Evolutionary conservation across 2,329 filamentous ascomycete genomes (phyloP), one percentile per base, ranked within the genome.

Genomic region (Chaetomiaceae sp.): DNA sequence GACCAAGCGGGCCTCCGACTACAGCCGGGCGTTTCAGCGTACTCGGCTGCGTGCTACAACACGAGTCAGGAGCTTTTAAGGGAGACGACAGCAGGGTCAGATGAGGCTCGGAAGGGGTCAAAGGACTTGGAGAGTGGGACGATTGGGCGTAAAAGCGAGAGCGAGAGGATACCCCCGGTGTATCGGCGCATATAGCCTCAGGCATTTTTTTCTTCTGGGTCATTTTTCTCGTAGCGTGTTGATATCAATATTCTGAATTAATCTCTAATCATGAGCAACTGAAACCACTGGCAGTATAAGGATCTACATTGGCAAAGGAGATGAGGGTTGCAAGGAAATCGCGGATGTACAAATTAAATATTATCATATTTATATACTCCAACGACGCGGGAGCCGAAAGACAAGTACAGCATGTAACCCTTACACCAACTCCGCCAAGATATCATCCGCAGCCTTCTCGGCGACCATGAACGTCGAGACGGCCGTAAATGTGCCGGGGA

Each of bases 361-460:
- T n/a, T n/a, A n/a, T n/a, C n/a, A n/a, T n/a, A n/a, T n/a, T n/a
- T n/a, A n/a, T n/a, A n/a, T n/a, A n/a, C n/a, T n/a, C n/a, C n/a
- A n/a, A n/a, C n/a, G n/a, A n/a, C n/a, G n/a, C n/a, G n/a, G n/a
- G n/a, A n/a, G n/a, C n/a, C n/a, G n/a, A n/a, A 27, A 27, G 25
- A 5, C 25, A 9, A 27, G 25, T 27, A 27, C 25, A 27, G 9
- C n/a, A n/a, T n/a, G n/a, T n/a, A n/a, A n/a, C n/a, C 9, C 25
- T 9, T 27, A 27, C 25, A 9, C 23, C 37, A 54, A 13, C 32
- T 27, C 52, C 2, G 11, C 21, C 41, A 65, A 34, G 23, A 84
- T 82, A 25, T 74, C 75, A 66, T 80, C 80, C 2, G 78, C 77
- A 1, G 82, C 82, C 71, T 85, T 85, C 70, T 85, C 81, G 1